Percentiles rank a stretch among this genome's conserved stretches.
phyloP scores from a whole-genome alignment of 345 rosid species.

The Gossypium longicalyx region DNA sequence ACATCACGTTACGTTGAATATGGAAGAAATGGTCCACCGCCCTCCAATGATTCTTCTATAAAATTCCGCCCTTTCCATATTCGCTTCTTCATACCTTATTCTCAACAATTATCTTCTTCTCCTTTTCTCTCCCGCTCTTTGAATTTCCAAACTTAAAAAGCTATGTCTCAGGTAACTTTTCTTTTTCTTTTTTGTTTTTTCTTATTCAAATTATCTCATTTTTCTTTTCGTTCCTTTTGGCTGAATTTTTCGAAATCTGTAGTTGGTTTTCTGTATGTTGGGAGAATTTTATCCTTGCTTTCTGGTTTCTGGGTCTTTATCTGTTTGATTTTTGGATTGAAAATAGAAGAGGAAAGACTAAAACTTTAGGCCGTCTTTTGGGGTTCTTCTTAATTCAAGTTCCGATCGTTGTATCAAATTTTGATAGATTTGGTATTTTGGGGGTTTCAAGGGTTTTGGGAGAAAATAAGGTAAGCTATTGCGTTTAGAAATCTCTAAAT shows the following conservation, averaged over 20 bases:
- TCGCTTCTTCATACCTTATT: not conserved
- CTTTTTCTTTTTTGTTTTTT: not conserved
- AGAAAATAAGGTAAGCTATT: not conserved
- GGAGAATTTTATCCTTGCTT: not conserved
- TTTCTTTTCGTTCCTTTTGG: not conserved
- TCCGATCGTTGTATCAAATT: not conserved
- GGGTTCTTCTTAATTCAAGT: not conserved
- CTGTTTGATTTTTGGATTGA: not conserved
- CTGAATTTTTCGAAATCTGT: not conserved
- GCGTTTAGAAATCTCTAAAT: not conserved
- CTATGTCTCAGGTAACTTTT: slow-evolving; percentile 14
- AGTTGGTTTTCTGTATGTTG: not conserved
- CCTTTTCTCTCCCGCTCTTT: not conserved
- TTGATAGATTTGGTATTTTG: not conserved
- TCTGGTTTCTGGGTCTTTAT: not conserved
- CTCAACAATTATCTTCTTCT: not conserved
- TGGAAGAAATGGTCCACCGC: not conserved
- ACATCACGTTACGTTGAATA: not conserved
- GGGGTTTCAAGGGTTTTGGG: not conserved
- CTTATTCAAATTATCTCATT: not conserved
- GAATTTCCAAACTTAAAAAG: not conserved
- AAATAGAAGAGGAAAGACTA: not conserved
- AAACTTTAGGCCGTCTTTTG: not conserved
- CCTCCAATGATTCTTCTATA: slow-evolving; percentile 10
- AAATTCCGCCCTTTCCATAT: not conserved